phyloP scores from a whole-genome alignment of 1,284 basidiomycete species.

The Cryptococcus amylolentus region DNA sequence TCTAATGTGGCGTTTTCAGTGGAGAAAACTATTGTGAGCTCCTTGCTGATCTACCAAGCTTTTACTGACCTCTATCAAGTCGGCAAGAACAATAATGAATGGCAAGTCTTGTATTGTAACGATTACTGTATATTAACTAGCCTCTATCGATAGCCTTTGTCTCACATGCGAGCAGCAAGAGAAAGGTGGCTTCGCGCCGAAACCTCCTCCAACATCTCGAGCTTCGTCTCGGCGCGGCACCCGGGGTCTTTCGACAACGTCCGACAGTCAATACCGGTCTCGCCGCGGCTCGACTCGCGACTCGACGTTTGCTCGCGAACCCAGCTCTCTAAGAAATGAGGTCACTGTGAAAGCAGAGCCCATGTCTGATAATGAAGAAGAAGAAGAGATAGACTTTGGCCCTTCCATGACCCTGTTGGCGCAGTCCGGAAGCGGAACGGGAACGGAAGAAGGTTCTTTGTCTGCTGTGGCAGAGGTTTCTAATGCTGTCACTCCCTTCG shows the following conservation, averaged over 20 bases:
- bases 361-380: constrained; percentile 1
- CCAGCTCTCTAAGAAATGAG: constrained; percentile 19
- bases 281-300: constrained; percentile 9
- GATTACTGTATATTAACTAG: background rate
- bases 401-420: constrained; percentile 2
- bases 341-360: constrained; percentile 4
- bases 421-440: background rate
- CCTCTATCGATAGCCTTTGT: constrained; percentile 32
- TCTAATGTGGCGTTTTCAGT: constrained; percentile 12
- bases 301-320: constrained; percentile 2
- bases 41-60: background rate
- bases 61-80: constrained; percentile 17
- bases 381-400: background rate
- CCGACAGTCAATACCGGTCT: constrained; percentile 13
- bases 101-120: constrained; percentile 20
- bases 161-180: constrained; percentile 34
- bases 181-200: constrained; percentile 28
- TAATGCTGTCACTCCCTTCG: too few species aligned
- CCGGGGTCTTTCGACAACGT: constrained; percentile 9
- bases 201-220: constrained; percentile 1
- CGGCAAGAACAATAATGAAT: constrained; percentile 39
- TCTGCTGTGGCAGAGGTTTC: too few species aligned
- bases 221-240: constrained; percentile 17
- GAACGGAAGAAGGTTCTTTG: too few species aligned
- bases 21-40: constrained; percentile 41